Base-by-base conservation (phyloP, 2,329 filamentous ascomycete genomes). In the Macrophomina phaseolina region DNA sequence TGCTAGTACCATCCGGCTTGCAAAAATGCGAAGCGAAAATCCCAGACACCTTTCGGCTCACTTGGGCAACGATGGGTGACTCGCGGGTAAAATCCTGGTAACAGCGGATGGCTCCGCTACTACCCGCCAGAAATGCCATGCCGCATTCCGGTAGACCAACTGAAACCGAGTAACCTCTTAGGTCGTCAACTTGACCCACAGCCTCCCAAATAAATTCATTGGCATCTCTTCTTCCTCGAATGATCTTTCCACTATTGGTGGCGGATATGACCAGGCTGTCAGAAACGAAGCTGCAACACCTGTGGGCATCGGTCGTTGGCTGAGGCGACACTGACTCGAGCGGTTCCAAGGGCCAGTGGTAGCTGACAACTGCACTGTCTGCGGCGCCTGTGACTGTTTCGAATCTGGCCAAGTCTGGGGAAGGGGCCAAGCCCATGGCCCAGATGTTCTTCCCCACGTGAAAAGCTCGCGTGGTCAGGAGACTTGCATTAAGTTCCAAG, bases 361-460 rank as follows among this genome's bases (percentile, higher is more conserved):
- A 67, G 14, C 70, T 68, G 8, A 76, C 76, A 51, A 91, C 80
- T 38, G 84, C 84, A 16, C 93, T 90, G 78, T 99, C 95, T 11
- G 92, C 90, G n/a, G 92, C 95, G 12, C 95, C 95, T 1, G 91
- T 93, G 14, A 65, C 55, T 1, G 74, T 64, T 9, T 68, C 62
- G 67, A 73, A 63, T 12, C 34, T 48, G 32, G 36, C 40, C n/a
- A 12, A n/a, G n/a, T 48, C 48, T 36, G n/a, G 14, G 42, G 48
- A 30, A 48, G 11, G 2, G 7, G 38, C 46, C 6, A 80, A 67
- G 12, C 86, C 87, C 45, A 89, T 84, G 0, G 93, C 89, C 94
- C 94, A 98, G 6, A 98, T 89, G 74, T 97, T 93, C 78, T 97
- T 99, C 6, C 95, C 95, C 40, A 83, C 84, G 75, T 98, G 94